Evolutionary conservation across 129 eudicot species (phyloP).

Genomic region (Centrapalus pauciflorus): DNA sequence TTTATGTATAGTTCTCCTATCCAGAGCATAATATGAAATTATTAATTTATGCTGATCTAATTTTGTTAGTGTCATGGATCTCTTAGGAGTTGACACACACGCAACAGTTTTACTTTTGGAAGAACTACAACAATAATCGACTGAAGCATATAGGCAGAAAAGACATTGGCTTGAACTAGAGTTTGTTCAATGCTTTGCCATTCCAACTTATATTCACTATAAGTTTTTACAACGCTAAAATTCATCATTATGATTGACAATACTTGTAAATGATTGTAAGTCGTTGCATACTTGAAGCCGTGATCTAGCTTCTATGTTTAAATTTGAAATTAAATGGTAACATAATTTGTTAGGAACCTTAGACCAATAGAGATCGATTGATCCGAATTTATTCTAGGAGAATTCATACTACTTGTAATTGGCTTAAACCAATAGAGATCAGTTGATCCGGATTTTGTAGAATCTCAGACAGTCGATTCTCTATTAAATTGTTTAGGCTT

Average conservation of each 20-base stretch:
- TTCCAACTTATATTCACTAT: conserved; percentile 95
- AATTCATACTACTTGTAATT: too few relatives aligned
- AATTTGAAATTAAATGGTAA: background rate
- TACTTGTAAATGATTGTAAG: background rate
- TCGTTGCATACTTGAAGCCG: background rate
- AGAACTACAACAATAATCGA: too few relatives aligned
- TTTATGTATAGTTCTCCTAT: too few relatives aligned
- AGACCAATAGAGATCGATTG: background rate
- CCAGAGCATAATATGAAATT: too few relatives aligned
- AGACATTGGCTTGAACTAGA: conserved; percentile 90
- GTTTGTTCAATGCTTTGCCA: conserved; percentile 89
- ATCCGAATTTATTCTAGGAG: background rate
- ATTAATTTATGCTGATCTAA: too few relatives aligned
- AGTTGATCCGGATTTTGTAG: too few relatives aligned
- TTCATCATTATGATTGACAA: background rate
- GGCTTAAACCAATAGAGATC: too few relatives aligned
- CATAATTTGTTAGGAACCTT: background rate
- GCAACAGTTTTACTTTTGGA: too few relatives aligned
- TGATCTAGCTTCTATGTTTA: background rate
- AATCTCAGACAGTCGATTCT: too few relatives aligned
- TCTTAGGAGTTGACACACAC: too few relatives aligned
- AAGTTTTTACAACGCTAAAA: background rate
- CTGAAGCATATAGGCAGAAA: conserved; percentile 92
- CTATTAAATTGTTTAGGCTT: too few relatives aligned
- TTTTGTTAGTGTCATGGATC: too few relatives aligned